phyloP scores from a whole-genome alignment of 352 stramenopile species.

The Phytophthora tentaculata region DNA sequence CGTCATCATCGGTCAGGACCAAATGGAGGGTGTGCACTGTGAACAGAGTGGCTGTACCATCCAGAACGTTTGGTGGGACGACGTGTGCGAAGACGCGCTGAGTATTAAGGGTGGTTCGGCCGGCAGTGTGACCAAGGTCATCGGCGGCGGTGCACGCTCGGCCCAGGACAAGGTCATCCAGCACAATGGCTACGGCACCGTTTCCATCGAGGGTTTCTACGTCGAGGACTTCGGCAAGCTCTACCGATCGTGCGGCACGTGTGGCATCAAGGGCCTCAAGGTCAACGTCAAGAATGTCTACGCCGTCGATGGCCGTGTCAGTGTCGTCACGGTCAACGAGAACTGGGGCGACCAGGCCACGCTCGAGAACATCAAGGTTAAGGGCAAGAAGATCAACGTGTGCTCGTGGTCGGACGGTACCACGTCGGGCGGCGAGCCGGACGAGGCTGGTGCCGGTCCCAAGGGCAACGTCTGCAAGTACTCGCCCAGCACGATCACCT shows the following conservation, averaged over 20 bases:
- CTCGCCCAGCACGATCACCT: slow-evolving; percentile 32
- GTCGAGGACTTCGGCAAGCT: slow-evolving; percentile 31
- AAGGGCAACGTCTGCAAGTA: slow-evolving; percentile 36
- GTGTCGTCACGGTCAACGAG: slow-evolving; percentile 48
- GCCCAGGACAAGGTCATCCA: slow-evolving; percentile 29
- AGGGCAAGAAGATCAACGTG: slow-evolving; percentile 35
- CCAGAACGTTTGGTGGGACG: slow-evolving; percentile 32
- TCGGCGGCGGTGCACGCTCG: slow-evolving; percentile 32
- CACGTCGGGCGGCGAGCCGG: slow-evolving; percentile 25
- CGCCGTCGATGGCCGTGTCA: slow-evolving; percentile 31
- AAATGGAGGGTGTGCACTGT: slow-evolving; percentile 33
- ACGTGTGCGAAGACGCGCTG: slow-evolving; percentile 49
- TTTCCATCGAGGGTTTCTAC: slow-evolving; percentile 32
- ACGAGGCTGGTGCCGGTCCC: slow-evolving; percentile 19
- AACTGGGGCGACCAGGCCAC: slow-evolving; percentile 50
- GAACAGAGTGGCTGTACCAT: slow-evolving; percentile 33
- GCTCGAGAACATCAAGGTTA: slow-evolving; percentile 52
- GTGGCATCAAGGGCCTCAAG: slow-evolving; percentile 22
- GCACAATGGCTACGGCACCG: slow-evolving; percentile 31
- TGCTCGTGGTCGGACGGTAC: slow-evolving; percentile 29
- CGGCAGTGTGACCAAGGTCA: slow-evolving; percentile 37
- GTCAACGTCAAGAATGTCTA: slow-evolving; percentile 35
- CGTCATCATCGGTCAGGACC: slow-evolving; percentile 56
- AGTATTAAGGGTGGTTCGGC: slow-evolving; percentile 48
- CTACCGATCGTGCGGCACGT: slow-evolving; percentile 30